Evolutionary conservation across 441 rosid genomes (phyloP).

Genomic region (Brassica hybrid): DNA sequence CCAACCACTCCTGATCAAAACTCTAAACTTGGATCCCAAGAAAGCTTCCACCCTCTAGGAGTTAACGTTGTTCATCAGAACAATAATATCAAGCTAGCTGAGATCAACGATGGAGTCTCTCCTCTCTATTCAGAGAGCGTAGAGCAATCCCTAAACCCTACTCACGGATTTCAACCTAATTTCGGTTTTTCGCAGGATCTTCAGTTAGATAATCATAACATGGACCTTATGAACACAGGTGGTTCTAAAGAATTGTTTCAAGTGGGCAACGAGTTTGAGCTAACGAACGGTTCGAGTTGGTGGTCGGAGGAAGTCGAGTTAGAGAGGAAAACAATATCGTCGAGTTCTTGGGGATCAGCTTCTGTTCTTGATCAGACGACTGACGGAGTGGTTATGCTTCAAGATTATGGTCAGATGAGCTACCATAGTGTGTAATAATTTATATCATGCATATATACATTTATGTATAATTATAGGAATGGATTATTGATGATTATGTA

Average conservation of each 20-base stretch:
- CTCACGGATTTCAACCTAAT: constrained; percentile 38
- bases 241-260: constrained; percentile 43
- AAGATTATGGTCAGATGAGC: constrained; percentile 56
- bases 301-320: constrained; percentile 66
- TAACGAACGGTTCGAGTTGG: constrained; percentile 62
- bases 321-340: constrained; percentile 61
- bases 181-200: constrained; percentile 39
- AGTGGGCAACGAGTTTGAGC: constrained; percentile 54
- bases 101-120: constrained; percentile 36
- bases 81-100: constrained; percentile 29
- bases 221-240: constrained; percentile 36
- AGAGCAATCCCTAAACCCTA: constrained; percentile 35
- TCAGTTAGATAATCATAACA: constrained; percentile 32
- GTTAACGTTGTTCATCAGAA: constrained; percentile 24
- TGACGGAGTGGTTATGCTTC: constrained; percentile 55
- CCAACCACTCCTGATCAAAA: constrained; percentile 37
- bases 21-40: constrained; percentile 38
- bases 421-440: constrained; percentile 53
- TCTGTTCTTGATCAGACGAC: constrained; percentile 53
- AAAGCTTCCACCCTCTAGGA: constrained; percentile 32
- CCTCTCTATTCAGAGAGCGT: constrained; percentile 38
- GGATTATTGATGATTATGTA: constrained; percentile 32
- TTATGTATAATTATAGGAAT: constrained; percentile 32
- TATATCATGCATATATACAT: constrained; percentile 17
- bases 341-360: constrained; percentile 67